phyloP scores from a whole-genome alignment of 2,329 filamentous ascomycete genomes.

The Botryotinia narcissicola region DNA sequence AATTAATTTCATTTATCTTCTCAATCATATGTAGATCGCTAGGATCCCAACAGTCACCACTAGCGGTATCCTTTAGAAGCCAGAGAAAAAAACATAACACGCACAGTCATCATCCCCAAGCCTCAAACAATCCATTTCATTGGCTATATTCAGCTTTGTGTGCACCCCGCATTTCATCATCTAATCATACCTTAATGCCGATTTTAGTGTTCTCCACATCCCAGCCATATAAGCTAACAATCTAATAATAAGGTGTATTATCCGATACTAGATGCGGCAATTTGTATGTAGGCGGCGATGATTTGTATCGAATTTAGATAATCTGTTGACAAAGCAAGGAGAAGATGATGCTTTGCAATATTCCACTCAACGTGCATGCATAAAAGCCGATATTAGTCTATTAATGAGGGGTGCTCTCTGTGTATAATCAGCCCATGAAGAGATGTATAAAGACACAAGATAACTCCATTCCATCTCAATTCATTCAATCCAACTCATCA shows the following conservation, averaged over 20 bases:
- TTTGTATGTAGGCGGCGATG: too few species aligned
- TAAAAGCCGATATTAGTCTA: background rate
- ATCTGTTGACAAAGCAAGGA: background rate
- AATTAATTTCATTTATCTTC: background rate
- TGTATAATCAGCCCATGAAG: background rate
- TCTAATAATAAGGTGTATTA: background rate
- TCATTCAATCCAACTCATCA: background rate
- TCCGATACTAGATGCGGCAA: background rate
- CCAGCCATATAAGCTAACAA: background rate
- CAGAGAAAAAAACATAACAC: background rate
- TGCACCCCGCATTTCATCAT: background rate
- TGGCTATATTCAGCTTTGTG: background rate
- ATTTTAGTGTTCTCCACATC: background rate
- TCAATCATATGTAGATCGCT: background rate
- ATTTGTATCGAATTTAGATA: background rate
- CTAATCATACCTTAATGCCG: conserved; percentile 8
- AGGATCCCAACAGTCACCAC: background rate
- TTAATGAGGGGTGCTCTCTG: background rate
- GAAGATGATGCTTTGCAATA: background rate
- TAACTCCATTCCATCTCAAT: background rate
- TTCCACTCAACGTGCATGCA: background rate
- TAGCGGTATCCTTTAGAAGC: background rate
- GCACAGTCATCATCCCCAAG: background rate
- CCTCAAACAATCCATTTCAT: background rate
- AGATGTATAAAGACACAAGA: background rate